Percentiles rank a stretch among this genome's conserved stretches.
phyloP scores from a whole-genome alignment of 768 basidiomycete genomes.

The Boletus tylopilopsis region DNA sequence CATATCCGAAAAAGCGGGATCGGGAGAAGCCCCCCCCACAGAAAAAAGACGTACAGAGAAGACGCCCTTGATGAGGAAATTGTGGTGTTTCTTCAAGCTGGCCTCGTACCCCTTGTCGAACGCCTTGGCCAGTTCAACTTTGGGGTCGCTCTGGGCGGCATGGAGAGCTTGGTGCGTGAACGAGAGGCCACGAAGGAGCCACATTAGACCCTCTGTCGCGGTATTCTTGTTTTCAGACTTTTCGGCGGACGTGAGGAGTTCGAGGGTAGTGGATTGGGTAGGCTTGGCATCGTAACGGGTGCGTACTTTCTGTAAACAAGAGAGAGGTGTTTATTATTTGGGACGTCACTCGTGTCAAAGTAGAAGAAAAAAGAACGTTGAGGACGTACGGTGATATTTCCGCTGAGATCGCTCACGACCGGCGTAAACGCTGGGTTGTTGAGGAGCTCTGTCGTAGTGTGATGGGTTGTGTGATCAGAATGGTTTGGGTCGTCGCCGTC shows the following conservation, averaged over 20 bases:
- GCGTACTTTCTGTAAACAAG: slow-evolving; percentile 73
- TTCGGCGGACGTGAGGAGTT: slow-evolving; percentile 80
- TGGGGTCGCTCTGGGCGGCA: slow-evolving; percentile 60
- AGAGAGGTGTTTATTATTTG: no score
- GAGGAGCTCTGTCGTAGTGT: slow-evolving; percentile 18
- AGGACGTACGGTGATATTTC: slow-evolving; percentile 78
- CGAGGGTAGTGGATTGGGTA: slow-evolving; percentile 67
- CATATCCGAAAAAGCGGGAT: background rate
- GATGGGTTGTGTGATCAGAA: background rate
- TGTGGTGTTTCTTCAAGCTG: slow-evolving; percentile 84
- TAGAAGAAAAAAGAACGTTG: background rate
- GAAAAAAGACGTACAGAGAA: slow-evolving; percentile 43
- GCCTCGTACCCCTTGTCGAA: slow-evolving; percentile 80
- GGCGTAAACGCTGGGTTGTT: slow-evolving; percentile 59
- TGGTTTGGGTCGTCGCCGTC: background rate
- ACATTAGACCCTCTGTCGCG: slow-evolving; percentile 89
- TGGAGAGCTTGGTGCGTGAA: slow-evolving; percentile 87
- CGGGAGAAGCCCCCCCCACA: no score
- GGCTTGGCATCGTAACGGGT: slow-evolving; percentile 70
- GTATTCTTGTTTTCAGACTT: slow-evolving; percentile 80
- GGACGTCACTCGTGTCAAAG: background rate
- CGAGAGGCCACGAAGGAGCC: slow-evolving; percentile 87
- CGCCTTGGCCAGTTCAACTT: slow-evolving; percentile 52
- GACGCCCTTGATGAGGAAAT: slow-evolving; percentile 62
- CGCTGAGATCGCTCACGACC: slow-evolving; percentile 83